Evolutionary conservation across 1,139 yeast genomes (phyloP).

Genomic region (Entelexis sorbosivorans): DNA sequence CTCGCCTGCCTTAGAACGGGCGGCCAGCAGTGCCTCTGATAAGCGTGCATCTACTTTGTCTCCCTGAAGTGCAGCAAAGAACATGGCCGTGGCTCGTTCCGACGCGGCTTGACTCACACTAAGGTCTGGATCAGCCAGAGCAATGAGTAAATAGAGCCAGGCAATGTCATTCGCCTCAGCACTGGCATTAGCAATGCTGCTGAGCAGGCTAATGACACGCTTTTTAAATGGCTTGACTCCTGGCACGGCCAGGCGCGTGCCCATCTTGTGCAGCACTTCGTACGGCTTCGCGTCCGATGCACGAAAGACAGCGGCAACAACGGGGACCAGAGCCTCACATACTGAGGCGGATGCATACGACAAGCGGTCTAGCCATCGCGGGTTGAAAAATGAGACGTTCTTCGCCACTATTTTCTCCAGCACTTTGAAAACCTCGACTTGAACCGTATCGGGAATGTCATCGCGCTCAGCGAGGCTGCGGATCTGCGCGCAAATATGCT

Average conservation of each 20-base stretch:
- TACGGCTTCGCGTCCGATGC: neutral
- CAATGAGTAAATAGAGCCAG: constrained; percentile 10
- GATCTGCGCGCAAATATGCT: constrained; percentile 4
- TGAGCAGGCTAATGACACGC: constrained; percentile 2
- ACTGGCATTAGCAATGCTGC: neutral
- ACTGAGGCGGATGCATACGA: constrained; percentile 13
- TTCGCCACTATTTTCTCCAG: constrained; percentile 7
- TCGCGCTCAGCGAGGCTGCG: constrained; percentile 5
- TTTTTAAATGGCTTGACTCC: constrained; percentile 16
- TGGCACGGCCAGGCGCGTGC: constrained; percentile 12
- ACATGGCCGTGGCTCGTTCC: neutral
- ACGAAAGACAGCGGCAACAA: neutral
- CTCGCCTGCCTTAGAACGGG: constrained; percentile 1
- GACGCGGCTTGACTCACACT: neutral
- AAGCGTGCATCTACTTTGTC: neutral
- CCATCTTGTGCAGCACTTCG: neutral
- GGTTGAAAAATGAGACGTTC: constrained; percentile 1
- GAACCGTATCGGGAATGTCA: constrained; percentile 12
- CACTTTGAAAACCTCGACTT: constrained; percentile 15
- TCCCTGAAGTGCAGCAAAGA: neutral
- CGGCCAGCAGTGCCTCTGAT: constrained; percentile 1
- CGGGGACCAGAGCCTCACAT: constrained; percentile 16
- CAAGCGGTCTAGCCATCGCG: constrained; percentile 14
- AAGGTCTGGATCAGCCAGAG: constrained; percentile 11
- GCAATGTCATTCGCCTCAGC: neutral